phyloP scores from a whole-genome alignment of 805 yeast genomes.

The Saturnispora halmiae region DNA sequence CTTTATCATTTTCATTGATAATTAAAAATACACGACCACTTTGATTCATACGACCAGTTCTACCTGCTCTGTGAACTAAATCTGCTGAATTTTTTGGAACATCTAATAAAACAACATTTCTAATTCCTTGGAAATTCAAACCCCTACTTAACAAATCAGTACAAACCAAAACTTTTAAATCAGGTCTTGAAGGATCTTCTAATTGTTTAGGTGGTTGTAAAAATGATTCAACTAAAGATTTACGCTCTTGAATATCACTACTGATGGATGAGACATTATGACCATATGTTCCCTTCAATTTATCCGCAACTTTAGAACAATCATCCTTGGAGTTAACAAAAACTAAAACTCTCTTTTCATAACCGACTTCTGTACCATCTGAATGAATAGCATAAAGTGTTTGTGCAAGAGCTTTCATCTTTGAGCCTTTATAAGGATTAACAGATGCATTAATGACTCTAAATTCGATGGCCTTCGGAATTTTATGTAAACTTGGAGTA shows the following conservation, averaged over 20 bases:
- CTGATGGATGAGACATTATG: slow-evolving; percentile 59
- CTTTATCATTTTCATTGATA: slow-evolving; percentile 55
- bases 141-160: slow-evolving; percentile 91
- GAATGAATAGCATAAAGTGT: slow-evolving; percentile 75
- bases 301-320: slow-evolving; percentile 48
- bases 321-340: slow-evolving; percentile 72
- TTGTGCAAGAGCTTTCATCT: slow-evolving; percentile 78
- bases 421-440: slow-evolving; percentile 78
- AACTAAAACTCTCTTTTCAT: slow-evolving; percentile 69
- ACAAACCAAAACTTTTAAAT: slow-evolving; percentile 64
- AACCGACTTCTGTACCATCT: slow-evolving; percentile 73
- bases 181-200: slow-evolving; percentile 26
- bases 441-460: slow-evolving; percentile 66
- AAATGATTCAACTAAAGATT: slow-evolving; percentile 49
- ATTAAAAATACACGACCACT: slow-evolving; percentile 81
- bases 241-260: slow-evolving; percentile 58
- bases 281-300: slow-evolving; percentile 39
- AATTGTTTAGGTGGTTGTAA: slow-evolving; percentile 47
- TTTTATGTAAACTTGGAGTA: slow-evolving; percentile 74
- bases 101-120: slow-evolving; percentile 77
- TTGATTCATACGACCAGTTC: slow-evolving; percentile 89
- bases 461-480: slow-evolving; percentile 70
- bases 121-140: slow-evolving; percentile 69
- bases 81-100: slow-evolving; percentile 81
- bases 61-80: slow-evolving; percentile 82